Evolutionary conservation across 2,329 filamentous ascomycete species (phyloP).

Genomic region (Fusarium tanahbumbuense): DNA sequence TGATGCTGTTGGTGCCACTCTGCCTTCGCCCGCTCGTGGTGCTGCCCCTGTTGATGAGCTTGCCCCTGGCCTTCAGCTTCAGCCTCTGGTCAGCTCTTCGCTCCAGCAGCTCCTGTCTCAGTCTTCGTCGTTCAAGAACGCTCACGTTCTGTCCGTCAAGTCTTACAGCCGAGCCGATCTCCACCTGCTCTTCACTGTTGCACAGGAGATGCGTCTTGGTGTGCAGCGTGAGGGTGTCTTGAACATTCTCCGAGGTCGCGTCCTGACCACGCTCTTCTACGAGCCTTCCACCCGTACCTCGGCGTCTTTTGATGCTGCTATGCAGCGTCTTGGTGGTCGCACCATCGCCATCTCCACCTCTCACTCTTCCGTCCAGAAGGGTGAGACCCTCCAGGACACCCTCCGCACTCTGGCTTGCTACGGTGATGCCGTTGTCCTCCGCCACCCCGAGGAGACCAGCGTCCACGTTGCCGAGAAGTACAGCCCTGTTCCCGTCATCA

Average conservation of each 20-base stretch:
- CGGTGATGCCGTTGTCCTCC: constrained; percentile 93
- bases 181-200: constrained; percentile 94
- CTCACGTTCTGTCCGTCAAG: constrained; percentile 91
- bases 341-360: constrained; percentile 84
- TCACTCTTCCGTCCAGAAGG: constrained; percentile 91
- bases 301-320: constrained; percentile 94
- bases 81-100: constrained; percentile 67
- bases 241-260: constrained; percentile 84
- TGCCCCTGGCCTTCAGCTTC: constrained; percentile 58
- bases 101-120: constrained; percentile 79
- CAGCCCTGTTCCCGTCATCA: constrained; percentile 92
- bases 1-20: constrained; percentile 37
- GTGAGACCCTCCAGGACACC: constrained; percentile 92
- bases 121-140: constrained; percentile 85
- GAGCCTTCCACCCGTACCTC: constrained; percentile 97
- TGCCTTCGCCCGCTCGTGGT: constrained; percentile 40
- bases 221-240: constrained; percentile 93
- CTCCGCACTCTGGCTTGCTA: constrained; percentile 95
- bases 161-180: constrained; percentile 90
- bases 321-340: constrained; percentile 95
- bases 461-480: constrained; percentile 87
- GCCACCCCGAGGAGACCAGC: constrained; percentile 86
- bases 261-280: constrained; percentile 95
- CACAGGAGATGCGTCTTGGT: constrained; percentile 95
- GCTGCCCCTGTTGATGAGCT: constrained; percentile 58